Percentiles rank a stretch among this genome's conserved stretches.
Conservation (phyloP, 1,139 yeast species). For the Nakaseomyces kungkrabaensis region DNA sequence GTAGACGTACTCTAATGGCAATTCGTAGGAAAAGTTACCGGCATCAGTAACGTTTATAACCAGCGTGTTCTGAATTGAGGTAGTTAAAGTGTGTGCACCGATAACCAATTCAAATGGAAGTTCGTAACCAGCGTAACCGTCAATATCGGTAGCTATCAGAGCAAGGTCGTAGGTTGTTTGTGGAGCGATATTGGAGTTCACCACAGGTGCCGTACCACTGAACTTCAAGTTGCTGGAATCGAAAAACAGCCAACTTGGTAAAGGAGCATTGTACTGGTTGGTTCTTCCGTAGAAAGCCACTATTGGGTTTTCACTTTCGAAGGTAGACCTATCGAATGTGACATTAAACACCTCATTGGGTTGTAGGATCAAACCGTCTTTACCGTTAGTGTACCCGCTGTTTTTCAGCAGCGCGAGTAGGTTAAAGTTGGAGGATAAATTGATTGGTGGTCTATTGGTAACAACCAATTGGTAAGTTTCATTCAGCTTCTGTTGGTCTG, state of each 20-base stretch:
- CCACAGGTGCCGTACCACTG: constrained; percentile 80
- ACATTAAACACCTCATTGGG: constrained; percentile 61
- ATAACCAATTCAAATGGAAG: constrained; percentile 63
- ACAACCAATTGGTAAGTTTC: constrained; percentile 49
- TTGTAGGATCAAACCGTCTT: constrained; percentile 57
- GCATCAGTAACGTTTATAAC: constrained; percentile 60
- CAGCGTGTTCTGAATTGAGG: constrained; percentile 38
- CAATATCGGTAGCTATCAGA: constrained; percentile 69
- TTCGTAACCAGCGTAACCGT: constrained; percentile 65
- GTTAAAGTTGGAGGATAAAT: constrained; percentile 28
- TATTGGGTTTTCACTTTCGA: constrained; percentile 35
- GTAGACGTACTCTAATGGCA: constrained; percentile 53
- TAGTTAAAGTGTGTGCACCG: constrained; percentile 80
- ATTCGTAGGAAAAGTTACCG: constrained; percentile 39
- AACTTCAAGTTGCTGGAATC: constrained; percentile 55
- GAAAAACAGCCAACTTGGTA: constrained; percentile 83
- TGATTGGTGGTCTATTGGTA: constrained; percentile 45
- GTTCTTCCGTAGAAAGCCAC: constrained; percentile 79
- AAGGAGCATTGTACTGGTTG: constrained; percentile 60
- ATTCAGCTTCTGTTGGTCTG: constrained; percentile 36
- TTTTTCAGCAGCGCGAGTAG: constrained; percentile 43
- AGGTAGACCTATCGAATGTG: constrained; percentile 50
- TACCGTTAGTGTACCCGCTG: constrained; percentile 63
- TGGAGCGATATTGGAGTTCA: constrained; percentile 80
- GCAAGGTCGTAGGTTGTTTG: constrained; percentile 63